A percentile compares a stretch with the other conserved stretches of the same genome.
Evolutionary conservation across 805 yeast genomes (phyloP).

Genomic region (Metschnikowia cerradonensis): DNA sequence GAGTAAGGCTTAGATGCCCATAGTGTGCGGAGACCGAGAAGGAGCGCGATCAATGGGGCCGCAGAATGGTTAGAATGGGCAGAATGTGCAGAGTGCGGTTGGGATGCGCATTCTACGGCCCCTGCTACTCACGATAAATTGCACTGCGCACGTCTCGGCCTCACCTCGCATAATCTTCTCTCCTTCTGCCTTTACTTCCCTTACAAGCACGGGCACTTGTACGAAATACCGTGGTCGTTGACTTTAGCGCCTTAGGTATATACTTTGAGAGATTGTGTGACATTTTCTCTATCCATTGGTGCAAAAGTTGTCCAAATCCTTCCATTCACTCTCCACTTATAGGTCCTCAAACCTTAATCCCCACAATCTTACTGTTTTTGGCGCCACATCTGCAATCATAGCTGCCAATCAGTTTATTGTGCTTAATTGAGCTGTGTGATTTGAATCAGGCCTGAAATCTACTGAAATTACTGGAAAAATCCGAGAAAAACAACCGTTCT

Average conservation of each 20-base stretch:
- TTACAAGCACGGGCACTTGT: not conserved
- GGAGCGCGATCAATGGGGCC: no score
- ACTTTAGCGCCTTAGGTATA: not conserved
- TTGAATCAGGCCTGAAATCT: no score
- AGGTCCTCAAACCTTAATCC: not conserved
- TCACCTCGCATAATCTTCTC: slow-evolving; percentile 2
- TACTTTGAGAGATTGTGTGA: no score
- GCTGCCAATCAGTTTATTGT: no score
- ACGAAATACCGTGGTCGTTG: not conserved
- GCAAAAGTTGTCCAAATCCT: not conserved
- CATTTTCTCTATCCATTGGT: not conserved
- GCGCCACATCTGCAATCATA: no score
- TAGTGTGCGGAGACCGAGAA: no score
- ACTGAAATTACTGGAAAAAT: no score
- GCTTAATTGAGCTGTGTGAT: no score
- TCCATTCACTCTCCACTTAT: not conserved
- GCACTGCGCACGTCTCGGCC: slow-evolving; percentile 3
- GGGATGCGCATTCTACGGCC: no score
- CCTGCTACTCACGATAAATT: not conserved
- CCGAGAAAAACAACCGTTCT: not conserved
- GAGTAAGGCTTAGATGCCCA: no score
- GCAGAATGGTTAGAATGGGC: no score
- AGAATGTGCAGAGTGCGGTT: no score
- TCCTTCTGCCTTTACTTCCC: not conserved
- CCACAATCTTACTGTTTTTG: not conserved